A percentile compares a stretch with the other conserved stretches of the same genome.
phyloP scores from a whole-genome alignment of 768 basidiomycete genomes.

The Astraeus odoratus region DNA sequence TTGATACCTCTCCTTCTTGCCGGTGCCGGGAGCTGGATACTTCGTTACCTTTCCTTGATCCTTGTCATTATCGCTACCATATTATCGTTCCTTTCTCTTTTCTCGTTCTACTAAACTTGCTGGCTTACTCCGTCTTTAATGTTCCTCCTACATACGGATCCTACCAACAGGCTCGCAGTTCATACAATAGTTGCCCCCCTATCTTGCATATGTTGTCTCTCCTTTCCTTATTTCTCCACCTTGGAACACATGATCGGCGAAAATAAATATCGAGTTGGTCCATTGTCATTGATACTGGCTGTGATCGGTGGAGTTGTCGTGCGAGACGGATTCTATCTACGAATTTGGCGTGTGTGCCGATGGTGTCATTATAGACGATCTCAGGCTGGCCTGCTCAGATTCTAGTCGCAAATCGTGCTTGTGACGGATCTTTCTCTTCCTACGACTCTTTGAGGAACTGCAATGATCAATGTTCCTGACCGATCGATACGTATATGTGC shows the following conservation, averaged over 20 bases:
- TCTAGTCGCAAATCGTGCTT: too few species aligned
- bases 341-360: background rate
- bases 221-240: slow-evolving; percentile 3
- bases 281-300: background rate
- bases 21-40: slow-evolving; percentile 1
- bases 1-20: slow-evolving; percentile 3
- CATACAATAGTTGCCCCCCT: slow-evolving; percentile 16
- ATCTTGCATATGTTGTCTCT: slow-evolving; percentile 24
- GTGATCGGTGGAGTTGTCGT: background rate
- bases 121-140: slow-evolving; percentile 21
- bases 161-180: background rate
- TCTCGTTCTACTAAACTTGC: slow-evolving; percentile 5
- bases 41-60: background rate
- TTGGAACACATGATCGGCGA: slow-evolving; percentile 11
- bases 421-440: too few species aligned
- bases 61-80: slow-evolving; percentile 4
- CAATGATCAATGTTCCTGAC: slow-evolving; percentile 44
- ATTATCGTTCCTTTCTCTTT: slow-evolving; percentile 9
- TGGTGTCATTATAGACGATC: background rate
- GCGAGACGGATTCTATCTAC: background rate
- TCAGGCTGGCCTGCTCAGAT: too few species aligned
- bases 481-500: slow-evolving; percentile 80
- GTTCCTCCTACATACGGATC: background rate
- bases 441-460: background rate
- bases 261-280: slow-evolving; percentile 4